Evolutionary conservation across 306 rosid species (phyloP).

Genomic region (Erythrophleum fordii): DNA sequence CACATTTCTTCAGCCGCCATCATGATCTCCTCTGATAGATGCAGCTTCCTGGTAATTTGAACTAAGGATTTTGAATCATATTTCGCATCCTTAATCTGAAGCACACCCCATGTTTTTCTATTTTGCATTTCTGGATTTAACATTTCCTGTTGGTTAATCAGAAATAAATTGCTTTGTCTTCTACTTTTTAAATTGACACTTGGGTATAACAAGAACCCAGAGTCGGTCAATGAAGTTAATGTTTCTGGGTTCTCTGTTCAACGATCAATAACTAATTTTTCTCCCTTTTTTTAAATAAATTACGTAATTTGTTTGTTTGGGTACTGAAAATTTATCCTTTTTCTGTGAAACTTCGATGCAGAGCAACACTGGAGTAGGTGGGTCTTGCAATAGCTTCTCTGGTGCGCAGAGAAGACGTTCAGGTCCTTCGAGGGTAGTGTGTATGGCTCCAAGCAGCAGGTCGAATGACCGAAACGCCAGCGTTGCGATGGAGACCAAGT

Average conservation of each 20-base stretch:
- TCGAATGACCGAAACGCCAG: constrained; percentile 51
- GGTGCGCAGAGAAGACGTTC: constrained; percentile 45
- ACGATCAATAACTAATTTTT: neutral
- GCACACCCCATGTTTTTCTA: too few relatives aligned
- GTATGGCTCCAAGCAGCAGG: constrained; percentile 45
- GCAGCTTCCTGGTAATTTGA: constrained; percentile 56
- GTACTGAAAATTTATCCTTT: neutral
- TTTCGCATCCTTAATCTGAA: neutral
- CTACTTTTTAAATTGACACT: neutral
- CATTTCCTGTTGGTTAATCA: neutral
- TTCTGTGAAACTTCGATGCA: constrained; percentile 27
- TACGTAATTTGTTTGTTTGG: constrained; percentile 1
- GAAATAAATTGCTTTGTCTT: neutral
- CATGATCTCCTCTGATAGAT: constrained; percentile 60
- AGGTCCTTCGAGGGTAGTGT: constrained; percentile 53
- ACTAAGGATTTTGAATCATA: neutral
- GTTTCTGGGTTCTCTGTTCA: constrained; percentile 4
- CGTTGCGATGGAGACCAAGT: constrained; percentile 54
- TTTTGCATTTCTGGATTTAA: neutral
- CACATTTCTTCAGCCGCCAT: constrained; percentile 41
- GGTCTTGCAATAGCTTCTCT: constrained; percentile 42
- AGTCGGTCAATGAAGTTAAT: constrained; percentile 16
- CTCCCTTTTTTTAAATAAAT: neutral
- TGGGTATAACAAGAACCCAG: neutral
- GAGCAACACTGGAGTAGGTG: constrained; percentile 55